A percentile compares a stretch with the other conserved stretches of the same genome.
phyloP scores from a whole-genome alignment of 441 rosid genomes.

The Gossypium gossypioides region DNA sequence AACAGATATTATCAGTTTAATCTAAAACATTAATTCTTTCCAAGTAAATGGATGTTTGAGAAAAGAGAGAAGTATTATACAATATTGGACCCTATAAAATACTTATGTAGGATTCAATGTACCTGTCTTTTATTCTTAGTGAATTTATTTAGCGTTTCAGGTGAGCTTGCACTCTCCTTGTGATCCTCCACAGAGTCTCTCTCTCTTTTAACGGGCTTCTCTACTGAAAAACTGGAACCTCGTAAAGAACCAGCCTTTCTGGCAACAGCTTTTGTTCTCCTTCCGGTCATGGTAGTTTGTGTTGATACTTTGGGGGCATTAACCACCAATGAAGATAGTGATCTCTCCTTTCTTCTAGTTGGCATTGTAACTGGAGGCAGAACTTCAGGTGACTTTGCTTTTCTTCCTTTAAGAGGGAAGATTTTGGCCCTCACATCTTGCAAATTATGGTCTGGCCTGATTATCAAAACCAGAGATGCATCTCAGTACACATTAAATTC shows the following conservation, averaged over 20 bases:
- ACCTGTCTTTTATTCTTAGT: slow-evolving; percentile 53
- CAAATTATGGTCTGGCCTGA: slow-evolving; percentile 69
- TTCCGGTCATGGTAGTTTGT: slow-evolving; percentile 42
- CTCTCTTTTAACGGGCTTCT: slow-evolving; percentile 39
- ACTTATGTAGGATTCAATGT: slow-evolving; percentile 14
- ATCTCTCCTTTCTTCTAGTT: slow-evolving; percentile 63
- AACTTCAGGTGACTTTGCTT: slow-evolving; percentile 31
- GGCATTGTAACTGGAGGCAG: slow-evolving; percentile 36
- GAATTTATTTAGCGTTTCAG: slow-evolving; percentile 37
- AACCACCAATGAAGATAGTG: slow-evolving; percentile 62
- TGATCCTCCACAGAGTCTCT: slow-evolving; percentile 38
- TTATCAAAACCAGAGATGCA: slow-evolving; percentile 11
- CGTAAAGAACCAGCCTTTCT: slow-evolving; percentile 36
- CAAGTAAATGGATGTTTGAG: background rate
- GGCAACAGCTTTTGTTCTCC: slow-evolving; percentile 40
- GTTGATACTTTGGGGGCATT: slow-evolving; percentile 49
- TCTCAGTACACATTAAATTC: slow-evolving; percentile 9
- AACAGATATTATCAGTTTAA: slow-evolving; percentile 6
- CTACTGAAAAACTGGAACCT: slow-evolving; percentile 32
- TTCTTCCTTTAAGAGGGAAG: slow-evolving; percentile 43
- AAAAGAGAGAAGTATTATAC: background rate
- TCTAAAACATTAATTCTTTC: background rate
- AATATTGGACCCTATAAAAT: background rate
- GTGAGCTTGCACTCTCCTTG: slow-evolving; percentile 44
- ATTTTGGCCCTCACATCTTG: slow-evolving; percentile 61